A percentile compares a stretch with the other conserved stretches of the same genome.
Evolutionary conservation across 768 basidiomycete genomes (phyloP).

Genomic region (Strobilomyces dryophilus): DNA sequence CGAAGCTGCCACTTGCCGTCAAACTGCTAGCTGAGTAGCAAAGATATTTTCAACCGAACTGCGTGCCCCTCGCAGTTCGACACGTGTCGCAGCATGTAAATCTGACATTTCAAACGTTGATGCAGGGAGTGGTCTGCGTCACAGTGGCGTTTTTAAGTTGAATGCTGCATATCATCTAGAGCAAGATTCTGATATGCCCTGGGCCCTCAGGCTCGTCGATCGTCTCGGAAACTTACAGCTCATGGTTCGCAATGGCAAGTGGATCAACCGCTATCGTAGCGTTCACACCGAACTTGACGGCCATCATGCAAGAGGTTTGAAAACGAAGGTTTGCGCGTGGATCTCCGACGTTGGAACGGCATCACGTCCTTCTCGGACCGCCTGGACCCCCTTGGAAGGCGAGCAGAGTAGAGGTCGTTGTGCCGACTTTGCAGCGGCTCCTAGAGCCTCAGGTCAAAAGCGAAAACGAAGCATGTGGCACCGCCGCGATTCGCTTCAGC

Average conservation of each 20-base stretch:
- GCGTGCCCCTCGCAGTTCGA: background rate
- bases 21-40: background rate
- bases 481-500: background rate
- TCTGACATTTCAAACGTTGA: background rate
- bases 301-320: conserved; percentile 3
- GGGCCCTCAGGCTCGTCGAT: background rate
- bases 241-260: background rate
- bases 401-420: conserved; percentile 8
- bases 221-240: background rate
- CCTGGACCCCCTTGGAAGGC: background rate
- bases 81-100: background rate
- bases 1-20: background rate
- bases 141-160: background rate
- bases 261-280: background rate
- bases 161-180: background rate
- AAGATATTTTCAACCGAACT: background rate
- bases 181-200: background rate
- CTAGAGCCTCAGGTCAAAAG: background rate
- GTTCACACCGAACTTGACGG: conserved; percentile 2
- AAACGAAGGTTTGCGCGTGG: background rate
- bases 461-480: background rate
- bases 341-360: conserved; percentile 1
- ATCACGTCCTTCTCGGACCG: conserved; percentile 5
- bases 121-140: background rate
- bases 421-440: conserved; percentile 2